These are phyloP conservation scores for Diaporthe sp. DNA, from an alignment of 2,329 filamentous ascomycete genomes.

Conservation along the genomic window DNA sequence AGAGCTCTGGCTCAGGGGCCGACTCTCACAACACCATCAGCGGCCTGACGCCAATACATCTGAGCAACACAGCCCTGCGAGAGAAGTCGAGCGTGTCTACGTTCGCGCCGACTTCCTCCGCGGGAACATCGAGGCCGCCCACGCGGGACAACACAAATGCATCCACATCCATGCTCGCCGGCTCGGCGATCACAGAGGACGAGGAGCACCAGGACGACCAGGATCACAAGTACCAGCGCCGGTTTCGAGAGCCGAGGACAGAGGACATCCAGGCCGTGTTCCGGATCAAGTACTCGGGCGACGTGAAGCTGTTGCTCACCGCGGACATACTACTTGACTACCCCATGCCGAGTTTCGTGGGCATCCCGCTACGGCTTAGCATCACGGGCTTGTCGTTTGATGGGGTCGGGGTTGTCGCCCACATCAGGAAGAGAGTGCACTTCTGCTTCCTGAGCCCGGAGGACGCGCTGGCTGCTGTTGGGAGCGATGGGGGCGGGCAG, in stretches of 20 bases:
- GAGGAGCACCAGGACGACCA: slow-evolving; percentile 45
- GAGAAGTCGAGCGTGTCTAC: slow-evolving; percentile 75
- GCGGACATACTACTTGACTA: slow-evolving; percentile 97
- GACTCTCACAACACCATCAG: slow-evolving; percentile 49
- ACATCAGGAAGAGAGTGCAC: slow-evolving; percentile 89
- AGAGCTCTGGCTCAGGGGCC: slow-evolving; percentile 60
- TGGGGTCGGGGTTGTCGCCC: slow-evolving; percentile 90
- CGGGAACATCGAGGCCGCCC: slow-evolving; percentile 66
- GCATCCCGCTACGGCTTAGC: slow-evolving; percentile 92
- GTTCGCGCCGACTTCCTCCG: slow-evolving; percentile 64
- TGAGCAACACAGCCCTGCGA: slow-evolving; percentile 52
- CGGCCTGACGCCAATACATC: slow-evolving; percentile 36
- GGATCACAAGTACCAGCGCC: slow-evolving; percentile 40
- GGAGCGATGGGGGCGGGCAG: slow-evolving; percentile 58
- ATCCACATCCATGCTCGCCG: slow-evolving; percentile 45
- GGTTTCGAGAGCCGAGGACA: slow-evolving; percentile 78
- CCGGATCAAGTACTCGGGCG: slow-evolving; percentile 88
- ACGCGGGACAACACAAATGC: slow-evolving; percentile 63
- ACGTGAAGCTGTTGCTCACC: slow-evolving; percentile 88
- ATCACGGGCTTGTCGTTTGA: slow-evolving; percentile 97
- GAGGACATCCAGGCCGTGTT: slow-evolving; percentile 96
- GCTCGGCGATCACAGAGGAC: slow-evolving; percentile 55
- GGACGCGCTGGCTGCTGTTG: slow-evolving; percentile 83
- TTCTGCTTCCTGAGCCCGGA: slow-evolving; percentile 96
- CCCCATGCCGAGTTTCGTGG: slow-evolving; percentile 97